These are phyloP conservation scores for Berberis vulgaris DNA, from an alignment of 164 flowering plant species.

Conservation along the genomic window DNA sequence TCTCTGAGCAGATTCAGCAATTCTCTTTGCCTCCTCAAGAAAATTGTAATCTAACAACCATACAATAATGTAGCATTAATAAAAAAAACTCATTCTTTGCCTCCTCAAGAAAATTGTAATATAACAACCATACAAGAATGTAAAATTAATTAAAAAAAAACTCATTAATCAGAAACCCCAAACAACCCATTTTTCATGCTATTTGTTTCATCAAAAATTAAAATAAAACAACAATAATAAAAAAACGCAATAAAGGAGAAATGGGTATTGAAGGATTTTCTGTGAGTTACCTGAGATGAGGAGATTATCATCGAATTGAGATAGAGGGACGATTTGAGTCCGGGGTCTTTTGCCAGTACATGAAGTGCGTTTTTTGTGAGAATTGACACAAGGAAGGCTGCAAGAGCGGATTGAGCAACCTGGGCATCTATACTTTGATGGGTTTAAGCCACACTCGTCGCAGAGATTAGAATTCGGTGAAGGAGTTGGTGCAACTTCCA, in stretches of 20 bases:
- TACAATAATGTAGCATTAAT: background rate
- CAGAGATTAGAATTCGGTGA: conserved; percentile 6
- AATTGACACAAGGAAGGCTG: conserved; percentile 27
- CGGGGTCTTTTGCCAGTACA: conserved; percentile 23
- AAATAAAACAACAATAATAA: background rate
- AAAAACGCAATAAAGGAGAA: background rate
- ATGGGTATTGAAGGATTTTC: background rate
- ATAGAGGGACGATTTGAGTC: conserved; percentile 19
- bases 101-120: conserved; percentile 15
- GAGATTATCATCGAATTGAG: conserved; percentile 23
- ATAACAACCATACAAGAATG: background rate
- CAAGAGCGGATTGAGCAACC: conserved; percentile 26
- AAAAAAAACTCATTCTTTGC: too few relatives aligned
- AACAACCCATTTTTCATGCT: too few relatives aligned
- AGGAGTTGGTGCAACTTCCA: too few relatives aligned
- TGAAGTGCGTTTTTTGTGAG: conserved; percentile 22
- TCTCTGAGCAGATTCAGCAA: conserved; percentile 14
- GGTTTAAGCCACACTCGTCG: conserved; percentile 18
- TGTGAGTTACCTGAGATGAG: conserved; percentile 19
- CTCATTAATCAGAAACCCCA: background rate
- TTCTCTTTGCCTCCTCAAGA: conserved; percentile 12
- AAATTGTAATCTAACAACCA: conserved; percentile 12
- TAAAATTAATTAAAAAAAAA: background rate
- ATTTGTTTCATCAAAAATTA: too few relatives aligned
- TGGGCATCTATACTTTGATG: conserved; percentile 25